These are phyloP conservation scores for Podospora tetraspora DNA, from an alignment of 495 filamentous ascomycete genomes.

Conservation along the genomic window DNA sequence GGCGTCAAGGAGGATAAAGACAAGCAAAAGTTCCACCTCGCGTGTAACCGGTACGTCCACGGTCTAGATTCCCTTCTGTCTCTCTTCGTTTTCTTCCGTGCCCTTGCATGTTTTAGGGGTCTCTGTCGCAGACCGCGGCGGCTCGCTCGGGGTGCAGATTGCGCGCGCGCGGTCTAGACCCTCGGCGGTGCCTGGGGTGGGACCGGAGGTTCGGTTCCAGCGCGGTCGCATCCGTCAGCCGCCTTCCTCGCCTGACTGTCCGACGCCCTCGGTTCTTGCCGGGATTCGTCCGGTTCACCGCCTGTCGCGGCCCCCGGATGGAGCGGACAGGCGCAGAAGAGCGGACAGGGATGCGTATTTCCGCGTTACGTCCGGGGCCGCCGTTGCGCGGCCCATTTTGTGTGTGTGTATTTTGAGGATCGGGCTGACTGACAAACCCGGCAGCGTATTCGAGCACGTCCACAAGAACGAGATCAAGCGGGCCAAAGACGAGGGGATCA, in stretches of 20 bases:
- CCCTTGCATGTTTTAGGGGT: not conserved
- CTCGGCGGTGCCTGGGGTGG: not conserved
- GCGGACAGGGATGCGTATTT: not conserved
- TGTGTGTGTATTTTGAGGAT: not conserved
- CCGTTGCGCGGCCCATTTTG: not conserved
- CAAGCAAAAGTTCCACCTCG: conserved; percentile 85
- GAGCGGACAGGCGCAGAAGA: not conserved
- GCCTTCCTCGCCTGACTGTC: not conserved
- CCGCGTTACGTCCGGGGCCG: not conserved
- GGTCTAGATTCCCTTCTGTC: not conserved
- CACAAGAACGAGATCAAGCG: conserved; percentile 85
- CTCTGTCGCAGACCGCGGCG: not conserved
- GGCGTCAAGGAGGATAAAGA: conserved; percentile 85
- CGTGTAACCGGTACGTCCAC: conserved; percentile 68
- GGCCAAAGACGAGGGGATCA: conserved; percentile 75
- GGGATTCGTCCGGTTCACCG: not conserved
- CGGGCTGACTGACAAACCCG: not conserved
- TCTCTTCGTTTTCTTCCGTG: conserved; percentile 1
- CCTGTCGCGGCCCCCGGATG: not conserved
- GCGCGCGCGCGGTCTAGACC: conserved; percentile 6
- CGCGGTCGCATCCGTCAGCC: not conserved
- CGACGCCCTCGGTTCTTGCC: not conserved
- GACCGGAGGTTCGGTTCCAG: not conserved
- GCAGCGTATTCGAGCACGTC: conserved; percentile 75
- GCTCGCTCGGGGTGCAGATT: not conserved